A percentile compares a stretch with the other conserved stretches of the same genome.
Evolutionary conservation across 1,284 basidiomycete genomes (phyloP).

Genomic region (Ceraceosorus bombacis): DNA sequence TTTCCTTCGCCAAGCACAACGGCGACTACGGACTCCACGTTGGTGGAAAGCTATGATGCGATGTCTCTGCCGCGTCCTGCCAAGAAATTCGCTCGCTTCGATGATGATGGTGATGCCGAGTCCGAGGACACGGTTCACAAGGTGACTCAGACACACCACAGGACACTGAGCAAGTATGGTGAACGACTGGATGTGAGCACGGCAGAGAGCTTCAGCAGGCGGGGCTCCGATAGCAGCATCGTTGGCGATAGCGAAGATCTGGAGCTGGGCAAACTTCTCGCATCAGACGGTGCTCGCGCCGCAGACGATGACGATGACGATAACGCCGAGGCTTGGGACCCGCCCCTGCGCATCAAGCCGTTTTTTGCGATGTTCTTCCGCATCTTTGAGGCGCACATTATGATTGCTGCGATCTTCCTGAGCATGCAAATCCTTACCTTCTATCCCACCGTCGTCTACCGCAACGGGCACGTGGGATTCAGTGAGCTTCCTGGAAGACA

Average conservation of each 20-base stretch:
- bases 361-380: slow-evolving; percentile 23
- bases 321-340: background rate
- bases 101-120: background rate
- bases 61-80: background rate
- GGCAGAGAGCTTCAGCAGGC: too few relatives aligned
- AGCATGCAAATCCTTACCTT: slow-evolving; percentile 9
- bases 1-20: slow-evolving; percentile 12
- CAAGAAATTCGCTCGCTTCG: slow-evolving; percentile 2
- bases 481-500: slow-evolving; percentile 3
- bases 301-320: slow-evolving; percentile 8
- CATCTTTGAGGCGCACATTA: slow-evolving; percentile 45
- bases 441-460: slow-evolving; percentile 13
- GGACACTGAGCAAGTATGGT: background rate
- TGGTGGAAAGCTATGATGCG: slow-evolving; percentile 1
- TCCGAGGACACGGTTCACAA: background rate
- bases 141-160: background rate
- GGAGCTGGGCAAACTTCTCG: slow-evolving; percentile 7
- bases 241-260: too few relatives aligned
- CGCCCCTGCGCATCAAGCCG: slow-evolving; percentile 13
- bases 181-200: too few relatives aligned
- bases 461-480: slow-evolving; percentile 12
- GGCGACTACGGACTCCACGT: slow-evolving; percentile 10
- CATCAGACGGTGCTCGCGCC: slow-evolving; percentile 19
- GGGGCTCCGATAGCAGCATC: too few relatives aligned
- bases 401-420: slow-evolving; percentile 24